Base-by-base conservation (phyloP, 31 red algal genomes). In the Porphyra umbilicalis region DNA sequence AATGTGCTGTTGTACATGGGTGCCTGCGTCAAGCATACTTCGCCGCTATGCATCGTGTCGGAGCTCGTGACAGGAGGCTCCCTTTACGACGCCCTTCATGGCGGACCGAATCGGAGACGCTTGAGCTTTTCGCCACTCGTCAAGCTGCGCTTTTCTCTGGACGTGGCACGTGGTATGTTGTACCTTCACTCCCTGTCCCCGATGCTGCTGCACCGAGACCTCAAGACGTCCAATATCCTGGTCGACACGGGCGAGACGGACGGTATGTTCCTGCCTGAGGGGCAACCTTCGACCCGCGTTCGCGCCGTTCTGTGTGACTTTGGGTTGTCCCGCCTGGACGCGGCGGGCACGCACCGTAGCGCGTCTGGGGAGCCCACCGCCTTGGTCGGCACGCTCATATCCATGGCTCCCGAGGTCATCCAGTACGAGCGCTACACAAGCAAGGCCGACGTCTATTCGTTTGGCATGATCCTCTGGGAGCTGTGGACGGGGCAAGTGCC, bases 1-100 rank as follows among this genome's bases (percentile, higher is more conserved):
- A 98, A 98, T 78, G 92, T 94, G 39, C 85, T 98, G 80, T 86
- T 98, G 8, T 98, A 98, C 83, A 95, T 98, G 94, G 96, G 96
- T 34, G 94, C 92, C 36, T 93, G 90, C 82, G 92, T 92, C 39
- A 87, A 95, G 79, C 38, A 34, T 3, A 36, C 38, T 14, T 85
- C 89, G 38, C 88, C 92, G 32, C 91, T 98, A 37, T 98, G 96
- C 82, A 98, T 98, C 38, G 90, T 98, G 11, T 90, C 90, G n/a
- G 96, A 98, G 46, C 83, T 95, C 15, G 94, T 91, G 77, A 82
- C 90, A 9, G 96, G 96, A 25, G 96, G 96, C 38, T 95, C 93
- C 15, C 83, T 98, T 10, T 74, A 83, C 34, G 89, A 93, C 71
- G 88, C 78, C 46, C 36, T 93, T 14, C 91, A 93, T 79, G 86